A percentile compares a stretch with the other conserved stretches of the same genome.
Conservation (phyloP, 768 basidiomycete species). For the Tephrocybe rancida region DNA sequence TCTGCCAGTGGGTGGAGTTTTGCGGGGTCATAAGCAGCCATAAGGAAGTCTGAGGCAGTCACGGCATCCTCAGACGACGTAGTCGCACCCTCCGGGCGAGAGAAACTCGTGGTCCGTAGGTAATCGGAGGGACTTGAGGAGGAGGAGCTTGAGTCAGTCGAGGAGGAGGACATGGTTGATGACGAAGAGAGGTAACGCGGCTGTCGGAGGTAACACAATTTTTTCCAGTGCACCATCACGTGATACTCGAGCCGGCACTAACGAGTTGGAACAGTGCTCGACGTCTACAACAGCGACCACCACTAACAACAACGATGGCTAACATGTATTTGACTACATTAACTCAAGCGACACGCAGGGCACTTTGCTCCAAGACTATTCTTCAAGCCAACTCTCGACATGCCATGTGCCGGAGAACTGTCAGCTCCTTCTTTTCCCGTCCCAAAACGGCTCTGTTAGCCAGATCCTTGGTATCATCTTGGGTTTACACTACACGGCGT, state of each 20-base stretch:
- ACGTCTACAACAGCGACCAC: neutral
- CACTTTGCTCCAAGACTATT: neutral
- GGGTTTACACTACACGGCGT: slow-evolving; percentile 27
- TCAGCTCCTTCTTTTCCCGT: slow-evolving; percentile 11
- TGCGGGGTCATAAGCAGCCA: slow-evolving; percentile 87
- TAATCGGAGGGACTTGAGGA: slow-evolving; percentile 49
- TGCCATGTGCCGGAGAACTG: slow-evolving; percentile 17
- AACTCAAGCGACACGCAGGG: slow-evolving; percentile 18
- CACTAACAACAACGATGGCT: neutral
- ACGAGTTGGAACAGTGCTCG: too few relatives aligned
- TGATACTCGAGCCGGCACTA: slow-evolving; percentile 1
- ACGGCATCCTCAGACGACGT: slow-evolving; percentile 56
- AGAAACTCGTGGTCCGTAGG: slow-evolving; percentile 50
- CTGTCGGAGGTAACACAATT: slow-evolving; percentile 5
- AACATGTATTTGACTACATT: slow-evolving; percentile 22
- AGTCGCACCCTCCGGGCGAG: slow-evolving; percentile 39
- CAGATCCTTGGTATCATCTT: slow-evolving; percentile 21
- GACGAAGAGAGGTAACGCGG: slow-evolving; percentile 15
- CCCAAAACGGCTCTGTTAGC: slow-evolving; percentile 21
- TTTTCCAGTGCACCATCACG: slow-evolving; percentile 12
- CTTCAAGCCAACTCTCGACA: slow-evolving; percentile 5
- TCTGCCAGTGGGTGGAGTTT: slow-evolving; percentile 93
- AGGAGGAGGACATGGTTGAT: slow-evolving; percentile 30
- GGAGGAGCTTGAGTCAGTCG: slow-evolving; percentile 29
- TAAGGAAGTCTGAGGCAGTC: slow-evolving; percentile 86